Percentiles rank a stretch among this genome's conserved stretches.
Evolutionary conservation across 1,284 basidiomycete species (phyloP).

Genomic region (Rhodotorula sp.): DNA sequence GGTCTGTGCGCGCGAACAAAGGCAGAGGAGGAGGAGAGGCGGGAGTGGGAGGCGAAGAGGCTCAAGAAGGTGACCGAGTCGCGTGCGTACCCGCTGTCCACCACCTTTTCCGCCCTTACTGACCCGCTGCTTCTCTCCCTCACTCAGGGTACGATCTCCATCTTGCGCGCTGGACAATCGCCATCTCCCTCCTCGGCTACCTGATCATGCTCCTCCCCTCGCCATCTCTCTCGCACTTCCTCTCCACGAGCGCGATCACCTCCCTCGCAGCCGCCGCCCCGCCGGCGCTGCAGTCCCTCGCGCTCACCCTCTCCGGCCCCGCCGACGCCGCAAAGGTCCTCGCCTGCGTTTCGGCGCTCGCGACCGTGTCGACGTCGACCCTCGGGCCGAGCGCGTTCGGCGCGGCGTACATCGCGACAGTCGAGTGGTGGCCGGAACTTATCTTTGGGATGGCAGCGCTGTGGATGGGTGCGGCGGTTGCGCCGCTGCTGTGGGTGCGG

Average conservation of each 20-base stretch:
- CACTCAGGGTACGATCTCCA: constrained; percentile 34
- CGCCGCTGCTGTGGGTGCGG: constrained; percentile 10
- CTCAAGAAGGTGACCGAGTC: constrained; percentile 1
- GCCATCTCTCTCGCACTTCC: constrained; percentile 1
- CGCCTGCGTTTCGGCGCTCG: constrained; percentile 69
- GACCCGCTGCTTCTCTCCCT: not conserved
- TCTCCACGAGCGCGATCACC: constrained; percentile 52
- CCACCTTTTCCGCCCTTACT: not conserved
- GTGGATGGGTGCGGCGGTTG: constrained; percentile 15
- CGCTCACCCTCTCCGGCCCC: constrained; percentile 62
- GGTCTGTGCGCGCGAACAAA: not conserved
- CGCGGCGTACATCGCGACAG: constrained; percentile 62
- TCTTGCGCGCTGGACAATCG: constrained; percentile 16
- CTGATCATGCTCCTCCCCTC: constrained; percentile 20
- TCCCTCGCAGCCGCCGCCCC: constrained; percentile 62
- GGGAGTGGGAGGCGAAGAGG: not conserved
- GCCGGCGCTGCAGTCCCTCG: constrained; percentile 67
- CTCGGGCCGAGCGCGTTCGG: constrained; percentile 65
- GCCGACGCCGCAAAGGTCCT: constrained; percentile 61
- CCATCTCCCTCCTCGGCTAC: constrained; percentile 28
- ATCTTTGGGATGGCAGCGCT: constrained; percentile 51
- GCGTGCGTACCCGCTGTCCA: no score
- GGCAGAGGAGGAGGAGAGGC: not conserved
- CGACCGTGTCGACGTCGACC: constrained; percentile 59
- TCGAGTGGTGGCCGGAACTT: constrained; percentile 59